Base-by-base conservation (phyloP, 345 rosid species). In the Citrus mangshanensis region DNA sequence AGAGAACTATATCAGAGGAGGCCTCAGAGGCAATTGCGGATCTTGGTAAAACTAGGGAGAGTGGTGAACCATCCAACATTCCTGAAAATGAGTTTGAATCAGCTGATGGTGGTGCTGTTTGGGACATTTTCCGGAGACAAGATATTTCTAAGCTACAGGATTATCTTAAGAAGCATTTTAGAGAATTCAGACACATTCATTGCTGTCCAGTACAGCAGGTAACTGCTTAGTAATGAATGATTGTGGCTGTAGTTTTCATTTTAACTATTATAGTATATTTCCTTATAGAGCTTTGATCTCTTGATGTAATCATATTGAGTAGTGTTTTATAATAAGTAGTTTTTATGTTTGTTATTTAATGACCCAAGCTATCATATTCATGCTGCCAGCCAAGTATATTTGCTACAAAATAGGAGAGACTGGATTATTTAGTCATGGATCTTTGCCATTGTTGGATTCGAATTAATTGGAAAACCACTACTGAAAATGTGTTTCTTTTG, bases 41-140 rank as follows among this genome's bases (percentile, higher is more conserved):
- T 79, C 63, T 69, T 54, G 79, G 49, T 65, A 70, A 13, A 14
- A 22, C 12, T 35, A 4, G 10, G 40, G 78, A 67, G 46, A 77
- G 54, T 68, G 78, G 62, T 55, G 82, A 58, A 25, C 32, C 38
- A 46, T 40, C 68, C 56, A 56, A 62, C 54, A 34, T 46, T 77
- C 62, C 66, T 21, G 19, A 38, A 73, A 28, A 71, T 77, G 62
- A 55, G 51, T 59, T 56, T 46, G 83, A 83, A 22, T 83, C 51
- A 42, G 30, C 63, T 30, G 90, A 86, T 63, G 92, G 89, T 24
- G 93, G 93, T 54, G 97, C 98, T 66, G 77, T 90, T 8, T 93
- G 97, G 96, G 92, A 92, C 80, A 91, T 93, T 78, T 93, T 91
- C 80, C 89, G 89, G 66, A 88, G 93, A 82, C 80, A 92, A 85